Base-by-base conservation (phyloP, 768 basidiomycete genomes). In the Tylopilus sp. region DNA sequence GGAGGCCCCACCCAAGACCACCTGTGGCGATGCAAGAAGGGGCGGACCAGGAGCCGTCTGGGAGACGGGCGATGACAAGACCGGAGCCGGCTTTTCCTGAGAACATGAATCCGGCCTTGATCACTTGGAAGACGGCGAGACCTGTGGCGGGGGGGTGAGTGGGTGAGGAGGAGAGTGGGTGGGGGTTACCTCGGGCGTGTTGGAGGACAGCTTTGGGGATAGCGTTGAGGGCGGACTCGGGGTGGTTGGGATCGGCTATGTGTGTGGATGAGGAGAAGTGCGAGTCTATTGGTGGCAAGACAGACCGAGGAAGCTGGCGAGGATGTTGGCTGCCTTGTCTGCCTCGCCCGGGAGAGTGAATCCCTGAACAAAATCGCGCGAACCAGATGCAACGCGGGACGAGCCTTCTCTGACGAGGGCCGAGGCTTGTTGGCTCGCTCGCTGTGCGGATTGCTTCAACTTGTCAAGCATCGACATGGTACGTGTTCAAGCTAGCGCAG, bases 21-120 rank as follows among this genome's bases (percentile, higher is more conserved):
- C 90, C 95, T 0, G 94, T 98, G 26, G 91, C 95, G 64, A 98
- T 95, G 73, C 95, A 98, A 21, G 90, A 93, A 3, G 95, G 95
- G 1, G 95, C 95, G 43, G 89, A 92, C 93, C 93, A 97, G 10
- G 91, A 93, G 59, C 95, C 95, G 63, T 98, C 94, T 9, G 91
- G 88, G 40, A 95, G 79, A 12, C 93, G 86, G 18, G 93, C 88
- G 64, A 97, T 88, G 71, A 98, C 91, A 56, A 95, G 69, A 13
- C 95, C 95, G 1, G 91, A 93, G 41, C 95, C 95, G 1, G 90
- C 91, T 71, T 94, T 95, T 43, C 91, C 95, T 11, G 89, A 91
- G 78, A 95, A 95, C 48, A 95, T 82, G 74, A 98, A 95, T 2
- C 95, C 93, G 4, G 91, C 91, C 71, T 91, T 90, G 68, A 97